A percentile compares a stretch with the other conserved stretches of the same genome.
phyloP scores from a whole-genome alignment of 2,329 filamentous ascomycete species.

The Helicocarpus griseus region DNA sequence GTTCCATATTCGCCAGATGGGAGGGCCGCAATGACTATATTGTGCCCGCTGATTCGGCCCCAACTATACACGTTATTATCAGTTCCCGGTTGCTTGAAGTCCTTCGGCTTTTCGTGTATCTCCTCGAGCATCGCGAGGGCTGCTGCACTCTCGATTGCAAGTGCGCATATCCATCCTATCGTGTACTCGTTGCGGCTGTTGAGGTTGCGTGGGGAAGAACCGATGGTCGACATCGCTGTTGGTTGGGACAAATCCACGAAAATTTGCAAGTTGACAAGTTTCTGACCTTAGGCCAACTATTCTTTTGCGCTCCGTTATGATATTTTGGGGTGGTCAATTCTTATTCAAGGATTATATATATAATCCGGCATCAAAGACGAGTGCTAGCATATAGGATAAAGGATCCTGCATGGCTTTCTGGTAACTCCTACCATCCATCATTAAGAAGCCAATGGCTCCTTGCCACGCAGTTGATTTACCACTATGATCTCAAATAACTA shows the following conservation, averaged over 20 bases:
- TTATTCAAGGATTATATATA: no score
- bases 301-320: background rate
- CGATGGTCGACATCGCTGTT: background rate
- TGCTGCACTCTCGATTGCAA: background rate
- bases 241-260: background rate
- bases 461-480: no score
- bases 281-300: background rate
- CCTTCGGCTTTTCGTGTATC: background rate
- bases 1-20: conserved; percentile 8
- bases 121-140: conserved; percentile 8
- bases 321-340: no score
- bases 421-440: no score
- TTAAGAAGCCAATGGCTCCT: no score
- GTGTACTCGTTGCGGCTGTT: conserved; percentile 4
- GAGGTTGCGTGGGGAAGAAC: no score
- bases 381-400: no score
- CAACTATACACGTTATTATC: conserved; percentile 14
- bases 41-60: conserved; percentile 14
- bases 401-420: no score
- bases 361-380: no score
- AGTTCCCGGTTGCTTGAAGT: background rate
- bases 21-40: conserved; percentile 14
- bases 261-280: no score
- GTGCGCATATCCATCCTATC: conserved; percentile 6
- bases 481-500: no score